Percentiles rank a stretch among this genome's conserved stretches.
Evolutionary conservation across 805 yeast genomes (phyloP).

Genomic region (Metschnikowia sp.): DNA sequence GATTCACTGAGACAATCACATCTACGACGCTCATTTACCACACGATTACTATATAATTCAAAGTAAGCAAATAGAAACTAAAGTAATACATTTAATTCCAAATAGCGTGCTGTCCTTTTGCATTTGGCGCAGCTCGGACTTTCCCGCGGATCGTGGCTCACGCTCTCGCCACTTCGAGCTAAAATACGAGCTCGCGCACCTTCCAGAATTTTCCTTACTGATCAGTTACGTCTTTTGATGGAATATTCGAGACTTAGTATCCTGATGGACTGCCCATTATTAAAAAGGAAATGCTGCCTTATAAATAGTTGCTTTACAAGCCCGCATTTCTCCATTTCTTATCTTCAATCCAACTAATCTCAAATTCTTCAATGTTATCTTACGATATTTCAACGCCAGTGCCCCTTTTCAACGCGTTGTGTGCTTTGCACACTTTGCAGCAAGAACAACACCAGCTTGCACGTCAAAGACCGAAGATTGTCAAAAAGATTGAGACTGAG

Average conservation of each 20-base stretch:
- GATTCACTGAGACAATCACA: conserved; percentile 34
- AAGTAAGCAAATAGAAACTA: background rate
- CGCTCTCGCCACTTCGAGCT: no score
- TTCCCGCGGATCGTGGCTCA: no score
- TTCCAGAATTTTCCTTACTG: background rate
- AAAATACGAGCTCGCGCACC: background rate
- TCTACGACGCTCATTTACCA: conserved; percentile 34
- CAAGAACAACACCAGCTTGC: conserved; percentile 11
- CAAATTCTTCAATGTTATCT: conserved; percentile 11
- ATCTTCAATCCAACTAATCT: background rate
- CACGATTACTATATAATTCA: conserved; percentile 26
- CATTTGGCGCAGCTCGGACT: no score
- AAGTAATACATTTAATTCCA: background rate
- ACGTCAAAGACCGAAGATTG: conserved; percentile 23
- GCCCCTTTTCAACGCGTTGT: conserved; percentile 13
- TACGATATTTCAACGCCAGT: conserved; percentile 14
- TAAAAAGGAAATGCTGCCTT: background rate
- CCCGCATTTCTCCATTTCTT: background rate
- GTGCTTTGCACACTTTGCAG: conserved; percentile 14
- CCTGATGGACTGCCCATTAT: background rate
- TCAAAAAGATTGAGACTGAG: conserved; percentile 35
- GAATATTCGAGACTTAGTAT: background rate
- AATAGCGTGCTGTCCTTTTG: no score
- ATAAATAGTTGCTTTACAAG: background rate
- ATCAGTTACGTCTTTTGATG: background rate